Conservation (phyloP, 2,329 filamentous ascomycete species). For the Fusarium sp. region DNA sequence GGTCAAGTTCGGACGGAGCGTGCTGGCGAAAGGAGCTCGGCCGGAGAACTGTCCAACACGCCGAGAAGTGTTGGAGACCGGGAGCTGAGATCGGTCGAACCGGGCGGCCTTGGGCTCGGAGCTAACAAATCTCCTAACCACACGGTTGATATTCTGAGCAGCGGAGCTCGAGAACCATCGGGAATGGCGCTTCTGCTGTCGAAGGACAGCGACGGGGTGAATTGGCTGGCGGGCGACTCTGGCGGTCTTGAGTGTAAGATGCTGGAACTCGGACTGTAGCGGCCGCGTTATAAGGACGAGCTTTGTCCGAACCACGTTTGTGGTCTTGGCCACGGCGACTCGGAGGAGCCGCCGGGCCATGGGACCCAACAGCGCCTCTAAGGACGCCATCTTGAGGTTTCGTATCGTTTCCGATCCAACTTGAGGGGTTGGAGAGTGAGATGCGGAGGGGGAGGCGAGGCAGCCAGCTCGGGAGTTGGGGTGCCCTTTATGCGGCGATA, state of each 20-base stretch:
- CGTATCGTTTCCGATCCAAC: conserved; percentile 35
- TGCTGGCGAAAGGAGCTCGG: conserved; percentile 84
- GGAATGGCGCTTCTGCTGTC: conserved; percentile 55
- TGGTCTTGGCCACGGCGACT: conserved; percentile 59
- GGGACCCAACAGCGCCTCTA: conserved; percentile 65
- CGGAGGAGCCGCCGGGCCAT: conserved; percentile 63
- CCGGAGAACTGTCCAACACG: conserved; percentile 69
- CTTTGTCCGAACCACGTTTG: conserved; percentile 60
- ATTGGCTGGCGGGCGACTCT: conserved; percentile 58
- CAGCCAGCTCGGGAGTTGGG: conserved; percentile 24
- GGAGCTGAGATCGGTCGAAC: conserved; percentile 59
- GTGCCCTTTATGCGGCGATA: conserved; percentile 40
- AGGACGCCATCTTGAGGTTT: conserved; percentile 59
- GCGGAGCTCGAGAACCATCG: conserved; percentile 59
- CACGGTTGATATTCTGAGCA: conserved; percentile 54
- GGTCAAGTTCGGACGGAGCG: conserved; percentile 89
- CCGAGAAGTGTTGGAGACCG: conserved; percentile 58
- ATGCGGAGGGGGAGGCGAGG: conserved; percentile 29
- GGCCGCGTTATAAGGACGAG: conserved; percentile 56
- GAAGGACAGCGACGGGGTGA: conserved; percentile 61
- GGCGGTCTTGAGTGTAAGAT: conserved; percentile 54
- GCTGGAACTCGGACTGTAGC: conserved; percentile 56
- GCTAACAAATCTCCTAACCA: conserved; percentile 61
- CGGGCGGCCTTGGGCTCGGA: conserved; percentile 49
- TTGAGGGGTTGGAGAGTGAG: conserved; percentile 33